Evolutionary conservation across 768 basidiomycete species (phyloP), one percentile per base, ranked within the genome.

Genomic region (Lactarius evosmus): DNA sequence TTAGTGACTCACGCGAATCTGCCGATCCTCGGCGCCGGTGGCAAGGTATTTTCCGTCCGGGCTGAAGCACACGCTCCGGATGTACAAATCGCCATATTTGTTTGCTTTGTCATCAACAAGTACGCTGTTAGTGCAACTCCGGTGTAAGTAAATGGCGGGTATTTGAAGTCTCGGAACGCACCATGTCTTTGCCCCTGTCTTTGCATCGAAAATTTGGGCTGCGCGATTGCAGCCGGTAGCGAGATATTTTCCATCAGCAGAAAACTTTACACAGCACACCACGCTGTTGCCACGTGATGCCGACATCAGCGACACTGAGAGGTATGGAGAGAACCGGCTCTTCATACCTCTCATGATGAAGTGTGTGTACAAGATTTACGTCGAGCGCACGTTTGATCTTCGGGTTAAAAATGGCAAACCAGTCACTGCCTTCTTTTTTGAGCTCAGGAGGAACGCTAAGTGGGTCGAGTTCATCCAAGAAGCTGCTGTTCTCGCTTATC

Each of bases 141-240:
- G 58, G 44, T 57, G 59, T 29, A 19, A 40, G 44, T 4, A 17
- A 17, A 30, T 33, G 5, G n/a, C 57, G 11, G n/a, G 33, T 22
- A 29, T 14, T 17, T 7, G 3, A 25, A 44, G 30, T 55, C 9
- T 12, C n/a, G 33, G 46, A 67, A 74, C 86, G 60, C 68, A 94
- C 95, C 89, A 94, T 33, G 88, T 88, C 77, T 92, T 93, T 0
- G 72, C 74, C 7, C 95, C 95, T 0, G 91, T 89, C 76, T 90
- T 90, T 30, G 89, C 90, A 72, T 98, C 93, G 73, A 91, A 98
- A 61, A 98, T 95, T 75, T 97, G 95, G 22, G 95, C 93, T 0
- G 93, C 93, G 46, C 93, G 83, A 76, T 98, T 98, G 77, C 95
- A 98, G 14, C 96, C 96, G 4, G 96, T 98, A 33, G 96, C 96